These are phyloP conservation scores for Talaromyces sp. DNA, from an alignment of 2,329 filamentous ascomycete species.

Conservation along the genomic window DNA sequence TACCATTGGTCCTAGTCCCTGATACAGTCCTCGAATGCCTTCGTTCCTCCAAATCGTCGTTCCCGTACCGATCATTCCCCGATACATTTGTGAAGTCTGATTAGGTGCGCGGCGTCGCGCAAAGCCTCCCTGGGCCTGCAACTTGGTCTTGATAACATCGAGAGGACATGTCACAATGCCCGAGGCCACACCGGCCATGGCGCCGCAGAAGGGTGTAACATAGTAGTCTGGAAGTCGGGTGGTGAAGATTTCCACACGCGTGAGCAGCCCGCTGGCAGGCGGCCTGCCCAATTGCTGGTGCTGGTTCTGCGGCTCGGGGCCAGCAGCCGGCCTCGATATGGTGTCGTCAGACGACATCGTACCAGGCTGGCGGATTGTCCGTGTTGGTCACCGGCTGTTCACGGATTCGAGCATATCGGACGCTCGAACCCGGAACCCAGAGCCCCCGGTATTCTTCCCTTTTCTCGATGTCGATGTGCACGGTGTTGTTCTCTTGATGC, in stretches of 20 bases:
- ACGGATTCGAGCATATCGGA: conserved; percentile 36
- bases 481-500: not conserved
- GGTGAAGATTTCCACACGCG: conserved; percentile 37
- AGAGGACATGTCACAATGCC: conserved; percentile 94
- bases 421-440: conserved; percentile 36
- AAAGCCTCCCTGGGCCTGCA: conserved; percentile 92
- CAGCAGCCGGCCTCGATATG: conserved; percentile 28
- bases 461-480: not conserved
- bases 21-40: conserved; percentile 83
- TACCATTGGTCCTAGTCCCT: conserved; percentile 89
- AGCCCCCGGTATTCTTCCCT: conserved; percentile 9
- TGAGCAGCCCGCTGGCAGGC: conserved; percentile 25
- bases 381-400: conserved; percentile 37
- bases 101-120: conserved; percentile 34
- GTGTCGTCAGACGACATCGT: conserved; percentile 44
- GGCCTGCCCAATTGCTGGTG: conserved; percentile 4
- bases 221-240: conserved; percentile 49
- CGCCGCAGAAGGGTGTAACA: conserved; percentile 80
- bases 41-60: conserved; percentile 82
- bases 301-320: conserved; percentile 24
- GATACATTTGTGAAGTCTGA: conserved; percentile 61
- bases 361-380: conserved; percentile 34
- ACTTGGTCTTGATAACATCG: conserved; percentile 97
- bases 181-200: conserved; percentile 83
- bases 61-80: conserved; percentile 80